Evolutionary conservation across 208 protist species (phyloP).

Genomic region (Crithidia sp.): DNA sequence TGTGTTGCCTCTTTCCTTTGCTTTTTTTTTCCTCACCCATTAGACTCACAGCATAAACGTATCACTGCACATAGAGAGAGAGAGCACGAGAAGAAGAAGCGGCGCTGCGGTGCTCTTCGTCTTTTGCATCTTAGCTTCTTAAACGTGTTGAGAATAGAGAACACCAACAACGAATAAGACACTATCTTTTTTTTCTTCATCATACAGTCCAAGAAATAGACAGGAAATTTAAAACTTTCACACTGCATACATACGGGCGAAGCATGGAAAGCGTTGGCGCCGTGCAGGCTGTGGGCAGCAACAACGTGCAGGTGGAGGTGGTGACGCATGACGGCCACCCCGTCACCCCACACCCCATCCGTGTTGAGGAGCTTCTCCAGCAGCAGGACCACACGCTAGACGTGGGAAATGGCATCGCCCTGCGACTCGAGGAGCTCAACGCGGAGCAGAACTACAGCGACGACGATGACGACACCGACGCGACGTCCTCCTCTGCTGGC

Average conservation of each 20-base stretch:
- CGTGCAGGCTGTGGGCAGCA: constrained; percentile 8
- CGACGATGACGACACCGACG: constrained; percentile 43
- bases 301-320: constrained; percentile 71
- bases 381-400: constrained; percentile 50
- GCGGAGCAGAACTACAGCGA: constrained; percentile 43
- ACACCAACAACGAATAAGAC: no score
- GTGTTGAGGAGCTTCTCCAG: constrained; percentile 72
- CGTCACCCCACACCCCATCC: constrained; percentile 62
- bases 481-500: not conserved
- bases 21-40: no score
- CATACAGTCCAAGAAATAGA: no score
- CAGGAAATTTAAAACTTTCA: no score
- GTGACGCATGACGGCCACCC: constrained; percentile 57
- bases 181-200: no score
- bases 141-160: no score
- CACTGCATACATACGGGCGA: not conserved
- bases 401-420: constrained; percentile 62
- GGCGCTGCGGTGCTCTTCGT: no score
- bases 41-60: no score
- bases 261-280: constrained; percentile 4
- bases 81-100: no score
- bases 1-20: no score
- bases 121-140: no score
- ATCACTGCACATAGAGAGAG: no score
- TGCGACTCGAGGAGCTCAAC: constrained; percentile 77